A percentile compares a stretch with the other conserved stretches of the same genome.
These are phyloP conservation scores for Potentilla sterilis DNA, from an alignment of 306 rosid species.

Conservation along the genomic window DNA sequence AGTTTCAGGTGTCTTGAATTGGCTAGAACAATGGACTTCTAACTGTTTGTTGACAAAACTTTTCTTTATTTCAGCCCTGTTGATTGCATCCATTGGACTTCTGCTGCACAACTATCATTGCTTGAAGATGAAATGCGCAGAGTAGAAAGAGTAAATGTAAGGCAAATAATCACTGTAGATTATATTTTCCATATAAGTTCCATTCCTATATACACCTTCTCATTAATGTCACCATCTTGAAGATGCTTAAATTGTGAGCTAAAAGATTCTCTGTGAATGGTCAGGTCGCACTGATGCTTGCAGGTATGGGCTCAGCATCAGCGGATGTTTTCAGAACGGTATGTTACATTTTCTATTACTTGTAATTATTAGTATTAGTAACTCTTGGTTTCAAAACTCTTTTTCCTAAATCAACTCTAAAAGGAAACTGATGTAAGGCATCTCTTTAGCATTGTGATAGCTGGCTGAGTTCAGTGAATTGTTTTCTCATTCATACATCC, in stretches of 20 bases:
- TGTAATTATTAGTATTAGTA: neutral
- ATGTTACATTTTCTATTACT: neutral
- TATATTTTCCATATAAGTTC: slow-evolving; percentile 16
- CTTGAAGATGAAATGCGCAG: slow-evolving; percentile 98
- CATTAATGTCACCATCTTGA: slow-evolving; percentile 17
- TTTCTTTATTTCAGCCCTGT: slow-evolving; percentile 72
- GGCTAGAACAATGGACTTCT: slow-evolving; percentile 1
- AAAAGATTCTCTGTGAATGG: slow-evolving; percentile 24
- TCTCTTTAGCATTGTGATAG: slow-evolving; percentile 10
- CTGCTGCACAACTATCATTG: slow-evolving; percentile 88
- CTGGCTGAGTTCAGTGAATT: neutral
- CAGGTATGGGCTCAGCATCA: slow-evolving; percentile 78
- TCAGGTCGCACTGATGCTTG: slow-evolving; percentile 91
- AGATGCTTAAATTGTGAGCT: slow-evolving; percentile 18
- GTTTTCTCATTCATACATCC: slow-evolving; percentile 14
- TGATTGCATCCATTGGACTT: slow-evolving; percentile 99
- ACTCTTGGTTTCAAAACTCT: neutral
- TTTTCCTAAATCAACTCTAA: slow-evolving; percentile 16
- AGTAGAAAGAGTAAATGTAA: slow-evolving; percentile 93
- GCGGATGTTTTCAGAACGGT: slow-evolving; percentile 87
- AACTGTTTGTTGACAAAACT: slow-evolving; percentile 11
- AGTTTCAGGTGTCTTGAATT: slow-evolving; percentile 7
- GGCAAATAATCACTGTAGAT: slow-evolving; percentile 20
- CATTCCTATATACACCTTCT: slow-evolving; percentile 3
- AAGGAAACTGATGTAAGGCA: neutral